phyloP scores from a whole-genome alignment of 176 grass and related monocot species.

The sorghum (Sorghum bicolor) region DNA sequence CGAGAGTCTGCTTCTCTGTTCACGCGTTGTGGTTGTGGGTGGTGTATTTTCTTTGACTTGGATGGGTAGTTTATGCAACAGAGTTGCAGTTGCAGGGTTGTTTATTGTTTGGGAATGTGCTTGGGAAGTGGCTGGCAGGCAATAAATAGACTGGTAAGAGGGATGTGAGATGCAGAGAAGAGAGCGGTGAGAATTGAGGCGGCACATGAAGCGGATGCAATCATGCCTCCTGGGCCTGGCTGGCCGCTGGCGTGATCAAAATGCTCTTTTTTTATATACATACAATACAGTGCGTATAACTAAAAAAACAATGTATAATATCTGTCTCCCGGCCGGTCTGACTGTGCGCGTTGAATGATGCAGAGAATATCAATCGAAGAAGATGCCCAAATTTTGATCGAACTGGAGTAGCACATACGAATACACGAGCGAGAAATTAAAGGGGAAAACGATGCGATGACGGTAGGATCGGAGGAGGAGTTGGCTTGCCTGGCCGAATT shows the following conservation, averaged over 20 bases:
- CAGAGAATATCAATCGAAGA: neutral
- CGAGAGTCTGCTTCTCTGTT: neutral
- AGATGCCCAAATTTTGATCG: neutral
- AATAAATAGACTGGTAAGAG: neutral
- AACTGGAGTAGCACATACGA: neutral
- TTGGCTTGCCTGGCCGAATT: slow-evolving; percentile 57
- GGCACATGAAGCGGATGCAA: neutral
- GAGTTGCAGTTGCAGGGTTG: neutral
- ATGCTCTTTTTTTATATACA: neutral
- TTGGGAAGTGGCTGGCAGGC: neutral
- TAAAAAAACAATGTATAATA: neutral
- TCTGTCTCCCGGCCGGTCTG: neutral
- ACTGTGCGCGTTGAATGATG: neutral
- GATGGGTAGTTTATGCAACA: neutral
- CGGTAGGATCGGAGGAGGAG: no score
- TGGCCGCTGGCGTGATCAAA: neutral
- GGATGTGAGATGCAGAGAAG: neutral
- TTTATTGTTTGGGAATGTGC: neutral
- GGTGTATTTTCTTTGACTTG: neutral
- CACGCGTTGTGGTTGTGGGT: neutral
- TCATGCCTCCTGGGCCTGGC: neutral
- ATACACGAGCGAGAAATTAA: neutral
- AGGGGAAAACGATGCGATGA: no score
- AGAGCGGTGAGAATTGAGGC: neutral
- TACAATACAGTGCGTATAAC: no score